Evolutionary conservation across 371 early-diverging fungal species (phyloP).

Genomic region (Mucor circinelloides): DNA sequence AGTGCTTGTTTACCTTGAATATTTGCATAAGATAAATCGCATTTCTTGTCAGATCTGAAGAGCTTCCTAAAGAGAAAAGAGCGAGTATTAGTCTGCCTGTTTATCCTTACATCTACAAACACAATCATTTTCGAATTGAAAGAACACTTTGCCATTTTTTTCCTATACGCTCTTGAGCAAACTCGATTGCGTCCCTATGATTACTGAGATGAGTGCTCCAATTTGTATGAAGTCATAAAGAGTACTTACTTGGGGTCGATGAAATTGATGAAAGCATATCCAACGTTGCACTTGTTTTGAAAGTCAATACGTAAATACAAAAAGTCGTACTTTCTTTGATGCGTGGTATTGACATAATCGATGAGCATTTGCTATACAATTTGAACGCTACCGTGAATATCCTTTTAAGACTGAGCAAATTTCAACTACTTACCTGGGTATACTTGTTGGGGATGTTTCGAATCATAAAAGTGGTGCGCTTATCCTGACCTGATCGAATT

Average conservation of each 20-base stretch:
- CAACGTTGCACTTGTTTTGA: constrained; percentile 85
- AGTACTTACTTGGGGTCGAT: constrained; percentile 51
- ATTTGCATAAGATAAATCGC: constrained; percentile 85
- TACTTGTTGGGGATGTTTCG: constrained; percentile 32
- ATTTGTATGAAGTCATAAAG: no score
- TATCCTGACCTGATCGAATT: constrained; percentile 8
- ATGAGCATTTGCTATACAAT: constrained; percentile 2
- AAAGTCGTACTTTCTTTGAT: constrained; percentile 79
- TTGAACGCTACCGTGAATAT: not conserved
- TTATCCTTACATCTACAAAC: not conserved
- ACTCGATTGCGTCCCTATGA: constrained; percentile 62
- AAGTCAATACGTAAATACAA: constrained; percentile 94
- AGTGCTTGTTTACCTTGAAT: constrained; percentile 85
- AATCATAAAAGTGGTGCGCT: constrained; percentile 28
- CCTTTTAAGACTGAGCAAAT: not conserved
- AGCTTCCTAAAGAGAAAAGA: constrained; percentile 52
- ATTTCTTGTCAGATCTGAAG: constrained; percentile 89
- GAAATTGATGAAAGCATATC: constrained; percentile 94
- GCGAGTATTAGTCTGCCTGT: not conserved
- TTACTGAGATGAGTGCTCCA: not conserved
- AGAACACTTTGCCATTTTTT: constrained; percentile 69
- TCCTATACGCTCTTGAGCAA: constrained; percentile 80
- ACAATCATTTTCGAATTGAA: not conserved
- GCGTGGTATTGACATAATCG: constrained; percentile 68
- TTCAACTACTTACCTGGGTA: constrained; percentile 13